Base-by-base conservation (phyloP, 169 alveolate genomes). In the Eimeria necatrix region DNA sequence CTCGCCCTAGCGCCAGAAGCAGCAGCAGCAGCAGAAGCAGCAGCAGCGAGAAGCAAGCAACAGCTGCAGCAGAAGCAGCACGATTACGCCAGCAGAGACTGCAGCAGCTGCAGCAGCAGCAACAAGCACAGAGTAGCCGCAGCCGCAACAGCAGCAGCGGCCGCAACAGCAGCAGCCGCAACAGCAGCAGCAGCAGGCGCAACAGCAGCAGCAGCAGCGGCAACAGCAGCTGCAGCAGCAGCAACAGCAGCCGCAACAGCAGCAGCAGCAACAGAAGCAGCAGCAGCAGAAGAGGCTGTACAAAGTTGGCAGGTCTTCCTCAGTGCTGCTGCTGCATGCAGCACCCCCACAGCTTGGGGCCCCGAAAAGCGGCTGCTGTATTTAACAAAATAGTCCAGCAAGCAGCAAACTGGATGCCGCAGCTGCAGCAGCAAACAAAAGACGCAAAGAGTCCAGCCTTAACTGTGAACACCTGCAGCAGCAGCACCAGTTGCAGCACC, bases 261-360 rank as follows among this genome's bases (percentile, higher is more conserved):
- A n/a, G n/a, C n/a, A n/a, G n/a, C n/a, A n/a, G n/a, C n/a, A n/a
- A n/a, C n/a, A n/a, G n/a, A n/a, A n/a, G n/a, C n/a, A n/a, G n/a
- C n/a, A n/a, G n/a, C n/a, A n/a, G n/a, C n/a, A n/a, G n/a, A n/a
- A n/a, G n/a, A 56, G 20, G 76, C 41, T 14, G 8, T n/a, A 64
- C 76, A n/a, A 8, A 20, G 8, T 10, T 10, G 76, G 76, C 18
- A 9, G 76, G 41, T 64, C 26, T 64, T 64, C 32, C 76, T 10
- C 5, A 64, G 76, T 5, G 32, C 20, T n/a, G 76, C 76, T 64
- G 76, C 76, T 8, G 76, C 76, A n/a, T 64, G 76, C 76, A 64
- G 76, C 76, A 64, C 76, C 32, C 32, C 76, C 8, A 64, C 76
- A 14, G 76, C 76, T 24, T 64, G 76, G 26, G 76, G 20, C 14